These are phyloP conservation scores for Stagonosporopsis rhizophila DNA, from an alignment of 2,329 filamentous ascomycete species.

Conservation along the genomic window DNA sequence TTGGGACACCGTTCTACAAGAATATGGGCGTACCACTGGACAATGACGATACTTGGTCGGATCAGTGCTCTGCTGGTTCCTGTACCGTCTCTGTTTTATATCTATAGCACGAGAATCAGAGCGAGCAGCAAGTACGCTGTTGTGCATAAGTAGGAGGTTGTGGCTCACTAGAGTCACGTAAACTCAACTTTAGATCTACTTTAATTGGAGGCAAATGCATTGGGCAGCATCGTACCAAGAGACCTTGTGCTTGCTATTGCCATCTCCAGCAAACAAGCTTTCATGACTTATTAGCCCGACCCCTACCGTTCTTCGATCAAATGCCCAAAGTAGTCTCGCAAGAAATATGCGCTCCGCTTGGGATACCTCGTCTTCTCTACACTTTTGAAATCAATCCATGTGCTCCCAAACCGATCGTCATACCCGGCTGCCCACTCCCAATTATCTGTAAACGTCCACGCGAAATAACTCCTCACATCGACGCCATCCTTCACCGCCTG, in stretches of 20 bases:
- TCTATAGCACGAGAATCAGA: slow-evolving; percentile 46
- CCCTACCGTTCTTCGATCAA: not conserved
- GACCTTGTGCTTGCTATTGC: too few relatives aligned
- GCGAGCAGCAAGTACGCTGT: slow-evolving; percentile 9
- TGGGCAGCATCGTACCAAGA: too few relatives aligned
- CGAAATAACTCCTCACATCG: slow-evolving; percentile 52
- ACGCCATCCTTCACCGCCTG: slow-evolving; percentile 48
- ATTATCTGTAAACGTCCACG: slow-evolving; percentile 55
- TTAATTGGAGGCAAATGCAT: too few relatives aligned
- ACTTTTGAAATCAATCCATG: slow-evolving; percentile 53
- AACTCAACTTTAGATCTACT: too few relatives aligned
- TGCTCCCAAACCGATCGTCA: slow-evolving; percentile 51
- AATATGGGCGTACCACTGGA: slow-evolving; percentile 48
- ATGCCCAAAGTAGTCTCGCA: slow-evolving; percentile 19
- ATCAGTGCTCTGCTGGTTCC: slow-evolving; percentile 45
- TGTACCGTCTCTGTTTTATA: slow-evolving; percentile 54
- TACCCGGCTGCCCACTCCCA: slow-evolving; percentile 55
- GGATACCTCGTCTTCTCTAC: slow-evolving; percentile 49
- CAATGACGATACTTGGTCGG: slow-evolving; percentile 42
- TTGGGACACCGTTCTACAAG: slow-evolving; percentile 50
- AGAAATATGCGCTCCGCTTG: slow-evolving; percentile 34
- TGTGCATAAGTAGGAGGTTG: not conserved
- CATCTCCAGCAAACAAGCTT: not conserved
- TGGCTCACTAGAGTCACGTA: not conserved
- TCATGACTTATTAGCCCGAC: not conserved